Base-by-base conservation (phyloP, 2,329 filamentous ascomycete genomes). In the Trichoderma sp. region DNA sequence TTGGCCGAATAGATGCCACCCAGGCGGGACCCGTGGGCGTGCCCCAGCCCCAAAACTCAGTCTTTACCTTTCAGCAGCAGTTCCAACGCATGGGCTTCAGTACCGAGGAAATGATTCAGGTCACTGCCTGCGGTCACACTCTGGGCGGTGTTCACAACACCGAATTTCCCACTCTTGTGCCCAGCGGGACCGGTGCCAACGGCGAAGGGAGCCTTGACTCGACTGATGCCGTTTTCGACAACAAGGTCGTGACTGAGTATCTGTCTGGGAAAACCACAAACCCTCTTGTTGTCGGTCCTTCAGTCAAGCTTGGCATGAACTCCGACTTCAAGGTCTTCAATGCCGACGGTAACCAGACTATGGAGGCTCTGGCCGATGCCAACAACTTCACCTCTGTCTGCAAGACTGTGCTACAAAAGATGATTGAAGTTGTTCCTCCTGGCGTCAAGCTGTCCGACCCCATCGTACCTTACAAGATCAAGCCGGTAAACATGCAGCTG, bases 111-210 rank as follows among this genome's bases (percentile, higher is more conserved):
- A 89, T 89, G 86, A 88, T 90, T 52, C 83, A 86, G 73, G 79
- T 87, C 28, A 83, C 83, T 1, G 87, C 87, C 11, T 90, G 88
- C 74, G 88, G 88, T 2, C 88, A 90, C 74, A 86, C 85, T 0
- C 75, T 90, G 26, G 88, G 88, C 26, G 85, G 87, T 18, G 87
- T 89, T 8, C 87, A 90, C 76, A 79, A 80, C 30, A 74, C 75
- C 11, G 81, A 87, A 71, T 87, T 87, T 70, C 84, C 85, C 0
- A 78, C 83, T 10, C 83, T 89, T 52, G 83, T 87, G 1, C 79
- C 83, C 1, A 70, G 77, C 2, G 82, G 82, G 5, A 79, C 79
- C 5, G 79, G 78, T 13, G 74, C 79, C 10, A 80, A 86, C 66
- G 84, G 82, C 24, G 79, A 83, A 64, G 77, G 77, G 2, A 72